phyloP scores from a whole-genome alignment of 441 rosid species.

The Adansonia madagascariensis region DNA sequence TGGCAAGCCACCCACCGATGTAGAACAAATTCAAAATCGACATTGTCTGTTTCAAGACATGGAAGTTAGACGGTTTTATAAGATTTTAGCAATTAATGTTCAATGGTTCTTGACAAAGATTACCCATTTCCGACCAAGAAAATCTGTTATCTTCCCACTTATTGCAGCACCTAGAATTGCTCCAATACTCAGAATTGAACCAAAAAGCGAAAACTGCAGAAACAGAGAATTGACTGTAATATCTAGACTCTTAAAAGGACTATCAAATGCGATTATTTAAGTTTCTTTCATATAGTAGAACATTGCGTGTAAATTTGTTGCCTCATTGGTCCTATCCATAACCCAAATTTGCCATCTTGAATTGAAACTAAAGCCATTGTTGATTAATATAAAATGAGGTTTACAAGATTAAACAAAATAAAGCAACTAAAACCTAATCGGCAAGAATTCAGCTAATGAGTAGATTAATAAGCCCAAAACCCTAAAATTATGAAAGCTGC shows the following conservation, averaged over 20 bases:
- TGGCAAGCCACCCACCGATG: conserved; percentile 46
- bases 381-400: neutral
- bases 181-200: conserved; percentile 42
- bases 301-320: neutral
- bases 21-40: conserved; percentile 36
- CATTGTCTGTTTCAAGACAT: conserved; percentile 41
- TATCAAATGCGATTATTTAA: neutral
- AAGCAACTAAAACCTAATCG: neutral
- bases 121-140: conserved; percentile 46
- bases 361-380: neutral
- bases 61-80: neutral
- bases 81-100: neutral
- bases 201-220: conserved; percentile 47
- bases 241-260: neutral
- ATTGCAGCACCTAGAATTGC: conserved; percentile 39
- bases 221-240: neutral
- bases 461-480: neutral
- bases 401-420: neutral
- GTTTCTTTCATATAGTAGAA: neutral
- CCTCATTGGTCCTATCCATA: neutral
- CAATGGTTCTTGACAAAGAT: conserved; percentile 3
- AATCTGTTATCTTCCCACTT: conserved; percentile 41
- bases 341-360: neutral
- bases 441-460: neutral
- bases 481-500: neutral